phyloP scores from a whole-genome alignment of 139 green algal species.

The Coccomyxa sp. region DNA sequence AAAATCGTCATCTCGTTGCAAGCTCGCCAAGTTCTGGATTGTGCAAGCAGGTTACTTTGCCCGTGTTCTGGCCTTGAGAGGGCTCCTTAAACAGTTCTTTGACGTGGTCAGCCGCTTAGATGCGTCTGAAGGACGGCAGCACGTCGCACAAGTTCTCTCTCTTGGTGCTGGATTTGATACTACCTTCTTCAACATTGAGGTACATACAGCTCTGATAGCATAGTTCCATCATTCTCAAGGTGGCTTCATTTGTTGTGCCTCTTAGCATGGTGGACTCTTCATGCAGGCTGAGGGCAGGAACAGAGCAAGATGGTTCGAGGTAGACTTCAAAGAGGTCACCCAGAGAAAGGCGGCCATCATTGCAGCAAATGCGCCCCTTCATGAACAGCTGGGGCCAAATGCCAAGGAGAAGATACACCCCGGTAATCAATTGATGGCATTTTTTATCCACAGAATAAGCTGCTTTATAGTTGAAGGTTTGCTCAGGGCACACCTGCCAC shows the following conservation, averaged over 20 bases:
- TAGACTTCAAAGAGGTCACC: conserved; percentile 73
- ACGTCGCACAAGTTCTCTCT: conserved; percentile 59
- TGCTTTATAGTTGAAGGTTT: too few species aligned
- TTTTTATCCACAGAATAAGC: not conserved
- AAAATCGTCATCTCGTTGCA: not conserved
- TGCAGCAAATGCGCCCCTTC: conserved; percentile 5
- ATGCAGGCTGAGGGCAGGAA: conserved; percentile 16
- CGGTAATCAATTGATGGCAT: not conserved
- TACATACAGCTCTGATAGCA: not conserved
- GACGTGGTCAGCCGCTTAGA: not conserved
- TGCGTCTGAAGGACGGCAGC: not conserved
- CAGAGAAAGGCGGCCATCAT: conserved; percentile 44
- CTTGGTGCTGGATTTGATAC: conserved; percentile 88
- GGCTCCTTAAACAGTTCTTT: conserved; percentile 63
- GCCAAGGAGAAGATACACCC: not conserved
- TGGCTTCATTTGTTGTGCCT: not conserved
- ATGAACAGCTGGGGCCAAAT: conserved; percentile 5
- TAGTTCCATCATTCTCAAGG: not conserved
- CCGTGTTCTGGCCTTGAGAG: conserved; percentile 49
- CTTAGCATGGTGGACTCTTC: not conserved
- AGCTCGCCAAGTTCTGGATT: too few species aligned
- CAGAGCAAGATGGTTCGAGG: conserved; percentile 53
- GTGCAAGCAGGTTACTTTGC: conserved; percentile 73
- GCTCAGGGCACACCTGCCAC: too few species aligned
- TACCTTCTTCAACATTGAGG: conserved; percentile 68